These are phyloP conservation scores for Dactylellina sp. DNA, from an alignment of 2,329 filamentous ascomycete species.

Conservation along the genomic window DNA sequence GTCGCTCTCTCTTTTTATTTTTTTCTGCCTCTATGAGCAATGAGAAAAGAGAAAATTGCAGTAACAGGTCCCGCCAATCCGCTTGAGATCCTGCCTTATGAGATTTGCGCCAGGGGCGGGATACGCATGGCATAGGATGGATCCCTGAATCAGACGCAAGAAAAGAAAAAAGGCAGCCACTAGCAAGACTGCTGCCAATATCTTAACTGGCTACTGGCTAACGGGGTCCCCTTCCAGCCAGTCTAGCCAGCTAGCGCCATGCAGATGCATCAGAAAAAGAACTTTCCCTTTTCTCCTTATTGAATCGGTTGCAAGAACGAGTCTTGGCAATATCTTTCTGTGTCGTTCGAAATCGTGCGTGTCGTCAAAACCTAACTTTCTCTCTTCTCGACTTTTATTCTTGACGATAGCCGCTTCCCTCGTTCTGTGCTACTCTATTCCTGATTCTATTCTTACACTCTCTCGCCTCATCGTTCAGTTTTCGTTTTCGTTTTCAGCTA, in stretches of 20 bases:
- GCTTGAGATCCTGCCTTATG: conserved; percentile 56
- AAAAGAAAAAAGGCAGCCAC: conserved; percentile 38
- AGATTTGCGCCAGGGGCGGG: conserved; percentile 33
- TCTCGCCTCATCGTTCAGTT: conserved; percentile 10
- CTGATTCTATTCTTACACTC: conserved; percentile 33
- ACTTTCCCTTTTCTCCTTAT: conserved; percentile 47
- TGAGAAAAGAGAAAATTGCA: conserved; percentile 17
- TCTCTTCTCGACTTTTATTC: conserved; percentile 26
- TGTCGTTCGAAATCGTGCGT: conserved; percentile 32
- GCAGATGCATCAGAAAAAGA: conserved; percentile 27
- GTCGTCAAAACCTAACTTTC: conserved; percentile 39
- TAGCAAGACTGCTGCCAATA: conserved; percentile 19
- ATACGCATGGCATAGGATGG: conserved; percentile 37
- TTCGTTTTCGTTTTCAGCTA: conserved; percentile 13
- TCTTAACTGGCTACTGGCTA: conserved; percentile 32
- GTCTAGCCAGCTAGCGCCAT: conserved; percentile 29
- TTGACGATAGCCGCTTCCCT: conserved; percentile 33
- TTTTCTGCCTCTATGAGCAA: conserved; percentile 13
- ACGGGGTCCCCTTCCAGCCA: conserved; percentile 35
- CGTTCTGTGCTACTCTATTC: conserved; percentile 22
- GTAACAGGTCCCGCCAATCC: conserved; percentile 37
- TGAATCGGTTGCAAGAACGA: conserved; percentile 18
- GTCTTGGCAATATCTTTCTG: conserved; percentile 52
- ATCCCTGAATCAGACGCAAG: conserved; percentile 48
- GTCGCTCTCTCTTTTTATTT: no score